Evolutionary conservation across 2,329 filamentous ascomycete species (phyloP).

Genomic region (Neocucurbitaria cava): DNA sequence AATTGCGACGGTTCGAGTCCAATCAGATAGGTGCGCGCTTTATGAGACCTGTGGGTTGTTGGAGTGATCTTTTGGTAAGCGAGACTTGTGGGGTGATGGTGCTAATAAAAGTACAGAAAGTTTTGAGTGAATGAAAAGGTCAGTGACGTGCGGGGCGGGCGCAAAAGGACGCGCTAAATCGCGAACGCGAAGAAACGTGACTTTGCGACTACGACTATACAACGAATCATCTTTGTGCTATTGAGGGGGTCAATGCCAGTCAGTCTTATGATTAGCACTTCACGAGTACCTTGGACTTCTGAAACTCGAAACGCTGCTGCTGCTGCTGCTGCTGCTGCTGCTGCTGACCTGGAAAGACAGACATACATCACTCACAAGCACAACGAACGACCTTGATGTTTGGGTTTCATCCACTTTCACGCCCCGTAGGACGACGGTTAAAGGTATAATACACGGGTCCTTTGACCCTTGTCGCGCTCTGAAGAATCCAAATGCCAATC

Average conservation of each 20-base stretch:
- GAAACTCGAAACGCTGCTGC: no score
- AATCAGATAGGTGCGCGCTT: not conserved
- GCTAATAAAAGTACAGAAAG: no score
- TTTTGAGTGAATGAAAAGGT: no score
- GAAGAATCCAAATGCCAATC: constrained; percentile 19
- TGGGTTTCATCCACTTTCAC: constrained; percentile 8
- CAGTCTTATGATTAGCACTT: no score
- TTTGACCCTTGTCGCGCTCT: constrained; percentile 17
- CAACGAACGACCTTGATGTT: not conserved
- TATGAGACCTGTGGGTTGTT: not conserved
- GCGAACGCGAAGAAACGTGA: constrained; percentile 35
- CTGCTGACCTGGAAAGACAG: no score
- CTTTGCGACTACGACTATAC: not conserved
- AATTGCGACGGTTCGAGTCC: not conserved
- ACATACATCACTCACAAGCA: not conserved
- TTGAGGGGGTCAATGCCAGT: no score
- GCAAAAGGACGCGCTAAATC: constrained; percentile 27
- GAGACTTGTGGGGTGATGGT: no score
- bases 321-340: no score
- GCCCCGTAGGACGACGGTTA: constrained; percentile 9
- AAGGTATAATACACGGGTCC: constrained; percentile 32
- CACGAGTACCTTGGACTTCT: no score
- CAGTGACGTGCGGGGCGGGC: constrained; percentile 12
- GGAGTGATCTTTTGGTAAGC: no score
- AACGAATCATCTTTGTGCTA: no score